These are phyloP conservation scores for Trichoderma sp. DNA, from an alignment of 2,329 filamentous ascomycete genomes.

Conservation along the genomic window DNA sequence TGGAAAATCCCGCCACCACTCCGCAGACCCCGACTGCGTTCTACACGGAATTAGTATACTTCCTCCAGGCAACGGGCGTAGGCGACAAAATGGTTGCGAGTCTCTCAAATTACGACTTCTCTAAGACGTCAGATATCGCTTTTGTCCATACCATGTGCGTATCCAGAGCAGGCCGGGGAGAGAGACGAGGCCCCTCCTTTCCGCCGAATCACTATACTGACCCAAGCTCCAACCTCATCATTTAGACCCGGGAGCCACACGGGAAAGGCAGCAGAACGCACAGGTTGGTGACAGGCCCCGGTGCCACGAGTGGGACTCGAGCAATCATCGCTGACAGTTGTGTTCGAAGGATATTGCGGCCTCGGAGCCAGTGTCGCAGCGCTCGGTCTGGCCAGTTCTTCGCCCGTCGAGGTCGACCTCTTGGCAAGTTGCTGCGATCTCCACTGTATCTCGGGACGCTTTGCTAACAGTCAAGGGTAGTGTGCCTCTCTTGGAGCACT, in stretches of 20 bases:
- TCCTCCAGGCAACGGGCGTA: constrained; percentile 68
- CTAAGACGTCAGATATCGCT: constrained; percentile 67
- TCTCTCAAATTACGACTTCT: constrained; percentile 79
- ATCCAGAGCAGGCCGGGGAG: neutral
- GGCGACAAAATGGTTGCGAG: constrained; percentile 67
- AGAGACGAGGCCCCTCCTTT: neutral
- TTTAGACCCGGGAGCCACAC: constrained; percentile 43
- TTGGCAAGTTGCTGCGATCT: constrained; percentile 51
- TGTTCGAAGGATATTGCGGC: constrained; percentile 66
- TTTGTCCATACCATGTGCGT: constrained; percentile 85
- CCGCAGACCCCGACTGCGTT: constrained; percentile 52
- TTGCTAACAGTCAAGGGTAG: constrained; percentile 43
- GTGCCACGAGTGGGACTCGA: constrained; percentile 15
- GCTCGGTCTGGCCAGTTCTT: constrained; percentile 61
- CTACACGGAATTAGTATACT: constrained; percentile 69
- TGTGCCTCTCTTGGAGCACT: constrained; percentile 81
- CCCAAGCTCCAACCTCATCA: constrained; percentile 28
- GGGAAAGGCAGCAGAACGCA: constrained; percentile 36
- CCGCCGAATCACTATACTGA: neutral
- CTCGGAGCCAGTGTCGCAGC: constrained; percentile 67
- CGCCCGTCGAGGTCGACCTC: constrained; percentile 69
- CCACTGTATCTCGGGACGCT: neutral
- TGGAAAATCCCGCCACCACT: constrained; percentile 41
- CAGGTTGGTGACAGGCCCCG: constrained; percentile 37
- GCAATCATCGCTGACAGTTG: constrained; percentile 32